phyloP scores from a whole-genome alignment of 73 alveolate genomes.

The Tetrahymena thermophila region DNA sequence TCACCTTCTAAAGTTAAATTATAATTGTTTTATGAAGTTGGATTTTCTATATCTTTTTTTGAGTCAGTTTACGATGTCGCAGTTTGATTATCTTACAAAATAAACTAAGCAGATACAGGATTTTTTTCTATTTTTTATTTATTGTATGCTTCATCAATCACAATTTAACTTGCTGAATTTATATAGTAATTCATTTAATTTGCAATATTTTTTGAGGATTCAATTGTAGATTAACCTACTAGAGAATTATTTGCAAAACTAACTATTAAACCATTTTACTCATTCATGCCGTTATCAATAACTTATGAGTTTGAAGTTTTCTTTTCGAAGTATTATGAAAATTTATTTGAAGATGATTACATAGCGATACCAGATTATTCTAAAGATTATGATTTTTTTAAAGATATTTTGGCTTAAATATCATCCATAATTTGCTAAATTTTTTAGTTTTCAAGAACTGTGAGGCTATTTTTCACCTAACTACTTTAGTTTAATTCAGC shows the following conservation, averaged over 20 bases:
- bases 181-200: too few relatives aligned
- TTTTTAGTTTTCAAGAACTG: background rate
- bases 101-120: background rate
- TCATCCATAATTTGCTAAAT: background rate
- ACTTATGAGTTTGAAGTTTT: background rate
- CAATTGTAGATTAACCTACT: background rate
- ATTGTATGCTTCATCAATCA: background rate
- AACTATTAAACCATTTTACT: background rate
- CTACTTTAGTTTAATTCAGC: background rate
- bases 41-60: background rate
- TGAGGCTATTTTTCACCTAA: background rate
- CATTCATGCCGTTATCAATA: background rate
- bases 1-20: background rate
- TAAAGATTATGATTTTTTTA: background rate
- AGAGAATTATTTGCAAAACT: background rate
- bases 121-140: too few relatives aligned
- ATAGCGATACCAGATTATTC: background rate
- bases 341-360: background rate
- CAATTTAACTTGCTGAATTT: background rate
- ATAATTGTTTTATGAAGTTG: background rate
- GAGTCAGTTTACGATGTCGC: background rate
- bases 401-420: background rate
- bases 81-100: background rate
- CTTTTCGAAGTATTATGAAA: background rate
- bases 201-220: background rate